Conservation (phyloP, 495 filamentous ascomycete species). For the Penicillium canescens region DNA sequence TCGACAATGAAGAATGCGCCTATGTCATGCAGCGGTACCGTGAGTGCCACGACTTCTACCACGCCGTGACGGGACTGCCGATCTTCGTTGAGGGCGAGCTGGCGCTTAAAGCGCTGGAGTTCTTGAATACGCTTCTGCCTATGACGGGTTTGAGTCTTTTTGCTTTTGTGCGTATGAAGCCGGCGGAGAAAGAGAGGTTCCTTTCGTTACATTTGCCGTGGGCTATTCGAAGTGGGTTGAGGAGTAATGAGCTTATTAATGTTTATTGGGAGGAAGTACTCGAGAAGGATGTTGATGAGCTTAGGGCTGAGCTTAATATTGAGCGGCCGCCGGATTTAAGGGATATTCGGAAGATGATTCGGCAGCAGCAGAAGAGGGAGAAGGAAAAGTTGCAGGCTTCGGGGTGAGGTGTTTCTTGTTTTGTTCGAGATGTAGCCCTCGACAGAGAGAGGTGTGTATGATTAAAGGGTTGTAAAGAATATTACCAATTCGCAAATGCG, state of each 20-base stretch:
- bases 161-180: slow-evolving; percentile 70
- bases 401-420: slow-evolving; percentile 6
- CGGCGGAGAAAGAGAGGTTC: slow-evolving; percentile 71
- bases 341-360: slow-evolving; percentile 68
- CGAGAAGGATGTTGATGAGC: slow-evolving; percentile 76
- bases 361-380: slow-evolving; percentile 65
- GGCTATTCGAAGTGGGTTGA: slow-evolving; percentile 81
- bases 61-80: slow-evolving; percentile 89
- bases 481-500: slow-evolving; percentile 1
- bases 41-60: slow-evolving; percentile 98
- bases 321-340: slow-evolving; percentile 90
- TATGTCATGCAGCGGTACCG: slow-evolving; percentile 99
- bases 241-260: slow-evolving; percentile 83
- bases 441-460: slow-evolving; percentile 12
- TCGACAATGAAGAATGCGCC: slow-evolving; percentile 91
- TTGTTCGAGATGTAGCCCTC: neutral
- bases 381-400: slow-evolving; percentile 48
- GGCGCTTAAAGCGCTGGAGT: slow-evolving; percentile 94
- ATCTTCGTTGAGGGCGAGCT: slow-evolving; percentile 93
- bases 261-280: slow-evolving; percentile 98
- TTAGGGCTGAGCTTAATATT: slow-evolving; percentile 74
- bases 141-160: slow-evolving; percentile 90
- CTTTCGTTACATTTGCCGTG: slow-evolving; percentile 79
- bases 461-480: slow-evolving; percentile 14
- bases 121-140: slow-evolving; percentile 87